A percentile compares a stretch with the other conserved stretches of the same genome.
Evolutionary conservation across 1,139 yeast species (phyloP).

Genomic region (Saccharomyces uvarum): DNA sequence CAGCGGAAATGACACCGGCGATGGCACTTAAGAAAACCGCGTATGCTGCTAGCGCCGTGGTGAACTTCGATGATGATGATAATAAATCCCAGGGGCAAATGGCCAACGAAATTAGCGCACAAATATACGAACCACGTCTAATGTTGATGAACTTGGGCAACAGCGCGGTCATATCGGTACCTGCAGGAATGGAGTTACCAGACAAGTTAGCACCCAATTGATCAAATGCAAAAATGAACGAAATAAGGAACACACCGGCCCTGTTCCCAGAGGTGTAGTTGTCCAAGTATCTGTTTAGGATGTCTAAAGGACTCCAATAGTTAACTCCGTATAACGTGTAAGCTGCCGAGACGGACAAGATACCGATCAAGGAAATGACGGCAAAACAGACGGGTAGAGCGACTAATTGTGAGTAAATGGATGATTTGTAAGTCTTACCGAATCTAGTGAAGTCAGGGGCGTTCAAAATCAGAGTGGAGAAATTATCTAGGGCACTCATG

Average conservation of each 20-base stretch:
- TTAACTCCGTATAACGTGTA: conserved; percentile 58
- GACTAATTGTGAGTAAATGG: conserved; percentile 47
- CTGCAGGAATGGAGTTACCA: conserved; percentile 82
- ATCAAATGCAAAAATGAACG: conserved; percentile 70
- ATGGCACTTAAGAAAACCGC: conserved; percentile 79
- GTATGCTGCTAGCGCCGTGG: conserved; percentile 78
- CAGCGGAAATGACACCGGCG: conserved; percentile 75
- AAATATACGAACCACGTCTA: conserved; percentile 72
- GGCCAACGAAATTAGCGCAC: conserved; percentile 68
- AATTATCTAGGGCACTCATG: conserved; percentile 75
- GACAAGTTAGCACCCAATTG: conserved; percentile 85
- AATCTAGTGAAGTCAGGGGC: conserved; percentile 91
- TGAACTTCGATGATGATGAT: conserved; percentile 65
- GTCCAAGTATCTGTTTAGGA: conserved; percentile 57
- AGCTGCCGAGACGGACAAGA: conserved; percentile 77
- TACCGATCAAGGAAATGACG: conserved; percentile 75
- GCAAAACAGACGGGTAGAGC: conserved; percentile 73
- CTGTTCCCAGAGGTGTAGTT: conserved; percentile 59
- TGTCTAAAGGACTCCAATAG: conserved; percentile 80
- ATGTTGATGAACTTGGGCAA: conserved; percentile 73
- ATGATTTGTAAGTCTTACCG: conserved; percentile 48
- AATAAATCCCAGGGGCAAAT: conserved; percentile 87
- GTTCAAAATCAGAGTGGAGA: conserved; percentile 77
- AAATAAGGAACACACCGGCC: conserved; percentile 78
- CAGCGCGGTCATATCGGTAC: conserved; percentile 82